Base-by-base conservation (phyloP, 495 filamentous ascomycete species). In the Astrothelium macrocarpum region DNA sequence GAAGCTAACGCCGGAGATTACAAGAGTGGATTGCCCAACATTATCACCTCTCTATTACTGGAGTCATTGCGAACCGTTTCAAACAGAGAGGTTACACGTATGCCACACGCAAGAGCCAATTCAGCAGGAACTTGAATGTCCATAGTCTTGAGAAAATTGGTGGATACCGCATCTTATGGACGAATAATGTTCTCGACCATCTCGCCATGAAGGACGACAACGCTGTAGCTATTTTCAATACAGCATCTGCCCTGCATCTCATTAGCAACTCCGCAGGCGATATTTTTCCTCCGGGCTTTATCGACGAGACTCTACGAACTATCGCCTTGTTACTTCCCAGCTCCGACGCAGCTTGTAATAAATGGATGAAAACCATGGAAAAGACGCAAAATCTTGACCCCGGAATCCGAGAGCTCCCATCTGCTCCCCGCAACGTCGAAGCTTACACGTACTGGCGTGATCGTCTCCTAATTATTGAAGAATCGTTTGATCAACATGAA, bases 391-490 rank as follows among this genome's bases (percentile, higher is more conserved):
- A 58, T 9, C 66, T 79, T 16, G 77, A 79, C 63, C 46, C 42
- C 11, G 36, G 69, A 12, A 70, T 71, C 32, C 59, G 70, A 1
- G 67, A 65, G 0, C 66, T 79, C 1, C 74, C 71, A 28, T 66
- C 65, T 25, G 72, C 68, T 56, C 68, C 73, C 34, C 74, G 75
- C 1, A 73, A 75, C 11, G 76, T 84, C 18, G 75, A 79, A 9
- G 68, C 75, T 3, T 84, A 79, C 59, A 29, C 63, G 0, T 82
- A 73, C 65, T 83, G 82, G 81, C 72, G 72, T 25, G 78, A 85
- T 64, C 71, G 81, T 12, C 70, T 84, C 0, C 71, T 80, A 1
- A 73, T 81, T 2, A 71, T 85, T 29, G 81, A 84, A 65, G 70
- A 80, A 59, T 73, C 71, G 0, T 84, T 79, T 60, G 82, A 85